Evolutionary conservation across 352 stramenopile genomes (phyloP).

Genomic region (Pythium rishiriense): DNA sequence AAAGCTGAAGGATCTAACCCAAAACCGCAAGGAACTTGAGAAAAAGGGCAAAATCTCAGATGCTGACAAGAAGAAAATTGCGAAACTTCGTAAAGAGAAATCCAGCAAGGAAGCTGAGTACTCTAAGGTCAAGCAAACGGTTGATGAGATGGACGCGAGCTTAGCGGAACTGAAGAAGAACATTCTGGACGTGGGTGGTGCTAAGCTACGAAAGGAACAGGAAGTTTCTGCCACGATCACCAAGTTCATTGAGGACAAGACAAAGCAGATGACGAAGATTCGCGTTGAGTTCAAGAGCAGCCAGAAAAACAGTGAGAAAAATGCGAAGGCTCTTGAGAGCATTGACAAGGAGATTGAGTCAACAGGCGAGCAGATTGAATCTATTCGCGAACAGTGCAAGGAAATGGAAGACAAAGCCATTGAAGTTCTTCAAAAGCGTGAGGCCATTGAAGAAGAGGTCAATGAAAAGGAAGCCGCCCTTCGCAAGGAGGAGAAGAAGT

Average conservation of each 20-base stretch:
- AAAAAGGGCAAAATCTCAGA: conserved; percentile 87
- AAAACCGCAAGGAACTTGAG: conserved; percentile 71
- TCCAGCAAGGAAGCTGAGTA: conserved; percentile 89
- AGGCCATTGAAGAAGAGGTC: conserved; percentile 89
- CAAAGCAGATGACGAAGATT: conserved; percentile 88
- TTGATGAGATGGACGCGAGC: conserved; percentile 70
- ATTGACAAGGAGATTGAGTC: conserved; percentile 79
- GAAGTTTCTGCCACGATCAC: conserved; percentile 82
- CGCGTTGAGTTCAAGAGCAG: conserved; percentile 82
- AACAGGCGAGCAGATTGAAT: conserved; percentile 71
- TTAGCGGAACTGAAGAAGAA: conserved; percentile 93
- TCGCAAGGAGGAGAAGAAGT: conserved; percentile 73
- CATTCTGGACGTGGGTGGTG: conserved; percentile 95
- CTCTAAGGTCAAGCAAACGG: conserved; percentile 55
- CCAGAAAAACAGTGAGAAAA: conserved; percentile 82
- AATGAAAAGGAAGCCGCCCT: conserved; percentile 84
- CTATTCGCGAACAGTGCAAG: conserved; percentile 89
- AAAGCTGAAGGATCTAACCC: conserved; percentile 57
- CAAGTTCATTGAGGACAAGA: conserved; percentile 87
- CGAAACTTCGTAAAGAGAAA: conserved; percentile 83
- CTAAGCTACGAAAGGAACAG: conserved; percentile 94
- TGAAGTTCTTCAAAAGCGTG: conserved; percentile 89
- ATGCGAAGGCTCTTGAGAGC: conserved; percentile 54
- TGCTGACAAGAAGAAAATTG: conserved; percentile 86
- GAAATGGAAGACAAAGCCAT: conserved; percentile 93